Evolutionary conservation across 768 basidiomycete genomes (phyloP), one percentile per base, ranked within the genome.

Genomic region (Rhodotorula babjevae): DNA sequence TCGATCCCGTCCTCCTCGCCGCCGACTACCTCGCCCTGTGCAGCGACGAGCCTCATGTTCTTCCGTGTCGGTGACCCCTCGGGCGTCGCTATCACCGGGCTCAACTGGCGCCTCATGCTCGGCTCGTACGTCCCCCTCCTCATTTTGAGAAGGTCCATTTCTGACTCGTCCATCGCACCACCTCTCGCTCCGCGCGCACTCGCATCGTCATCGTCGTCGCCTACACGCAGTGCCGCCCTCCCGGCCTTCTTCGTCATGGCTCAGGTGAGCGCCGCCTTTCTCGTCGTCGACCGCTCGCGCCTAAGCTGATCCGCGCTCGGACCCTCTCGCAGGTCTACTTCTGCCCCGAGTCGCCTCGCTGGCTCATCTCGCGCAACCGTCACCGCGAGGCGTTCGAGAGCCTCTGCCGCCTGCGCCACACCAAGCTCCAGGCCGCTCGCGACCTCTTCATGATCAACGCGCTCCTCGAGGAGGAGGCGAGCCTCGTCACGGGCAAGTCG

Each of bases 291-390:
- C n/a, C n/a, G 36, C 36, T 9, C 36, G 36, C 4, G 9, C 36
- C 36, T 9, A 36, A 36, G 36, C 36, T 36, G 9, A 36, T 5
- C 36, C 36, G 4, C 36, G 36, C 36, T 5, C 36, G 36, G 36
- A 5, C 36, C 36, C 5, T 9, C 36, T 9, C 36, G 63, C 82
- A 83, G 9, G 84, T 87, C 75, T 87, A 82, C 79, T 85, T 87
- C 79, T 87, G 86, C 77, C 87, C 87, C 63, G 86, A 85, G 67
- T 77, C 78, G 7, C 73, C 73, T 1, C 69, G 73, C 5, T 74
- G 73, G 73, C 47, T 74, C 6, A 69, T 74, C 42, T 31, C 44
- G 15, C 78, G 83, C 68, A 74, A 75, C 53, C 76, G 79, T 61
- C 81, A 82, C 78, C 73, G 63, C n/a, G 75, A 82, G 31, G 82